Percentiles rank a stretch among this genome's conserved stretches.
phyloP scores from a whole-genome alignment of 352 stramenopile genomes.

The Globisporangium parvum region DNA sequence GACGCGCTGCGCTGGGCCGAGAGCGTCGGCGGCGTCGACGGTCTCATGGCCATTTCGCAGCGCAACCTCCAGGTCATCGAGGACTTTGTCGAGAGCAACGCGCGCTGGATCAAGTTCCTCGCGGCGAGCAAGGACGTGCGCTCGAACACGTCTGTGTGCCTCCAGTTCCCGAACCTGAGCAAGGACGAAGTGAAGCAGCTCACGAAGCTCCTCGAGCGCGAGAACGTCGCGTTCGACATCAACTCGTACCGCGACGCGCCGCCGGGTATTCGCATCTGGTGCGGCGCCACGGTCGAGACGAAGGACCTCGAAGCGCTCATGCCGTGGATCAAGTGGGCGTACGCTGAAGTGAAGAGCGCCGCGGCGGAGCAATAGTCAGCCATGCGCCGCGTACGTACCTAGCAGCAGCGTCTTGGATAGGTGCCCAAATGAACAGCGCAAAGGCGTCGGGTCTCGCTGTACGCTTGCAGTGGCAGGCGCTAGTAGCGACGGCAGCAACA shows the following conservation, averaged over 20 bases:
- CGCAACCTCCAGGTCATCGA: slow-evolving; percentile 94
- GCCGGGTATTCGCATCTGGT: slow-evolving; percentile 98
- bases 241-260: slow-evolving; percentile 98
- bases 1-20: slow-evolving; percentile 96
- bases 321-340: slow-evolving; percentile 98
- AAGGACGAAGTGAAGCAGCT: slow-evolving; percentile 97
- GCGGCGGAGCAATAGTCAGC: slow-evolving; percentile 20
- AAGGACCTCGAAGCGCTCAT: slow-evolving; percentile 96
- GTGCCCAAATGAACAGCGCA: too few species aligned
- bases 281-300: slow-evolving; percentile 98
- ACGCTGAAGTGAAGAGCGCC: slow-evolving; percentile 84
- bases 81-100: slow-evolving; percentile 95
- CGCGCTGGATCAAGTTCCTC: slow-evolving; percentile 96
- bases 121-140: slow-evolving; percentile 90
- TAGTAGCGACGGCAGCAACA: too few species aligned
- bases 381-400: background rate
- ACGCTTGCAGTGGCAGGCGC: too few species aligned
- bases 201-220: slow-evolving; percentile 91
- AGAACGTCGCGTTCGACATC: slow-evolving; percentile 97
- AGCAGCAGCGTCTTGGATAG: too few species aligned
- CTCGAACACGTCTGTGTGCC: slow-evolving; percentile 97
- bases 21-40: slow-evolving; percentile 90
- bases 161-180: slow-evolving; percentile 89
- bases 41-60: slow-evolving; percentile 91
- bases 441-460: too few species aligned